Evolutionary conservation across 108 stramenopile species (phyloP).

Genomic region (Nannochloropsis granulata): DNA sequence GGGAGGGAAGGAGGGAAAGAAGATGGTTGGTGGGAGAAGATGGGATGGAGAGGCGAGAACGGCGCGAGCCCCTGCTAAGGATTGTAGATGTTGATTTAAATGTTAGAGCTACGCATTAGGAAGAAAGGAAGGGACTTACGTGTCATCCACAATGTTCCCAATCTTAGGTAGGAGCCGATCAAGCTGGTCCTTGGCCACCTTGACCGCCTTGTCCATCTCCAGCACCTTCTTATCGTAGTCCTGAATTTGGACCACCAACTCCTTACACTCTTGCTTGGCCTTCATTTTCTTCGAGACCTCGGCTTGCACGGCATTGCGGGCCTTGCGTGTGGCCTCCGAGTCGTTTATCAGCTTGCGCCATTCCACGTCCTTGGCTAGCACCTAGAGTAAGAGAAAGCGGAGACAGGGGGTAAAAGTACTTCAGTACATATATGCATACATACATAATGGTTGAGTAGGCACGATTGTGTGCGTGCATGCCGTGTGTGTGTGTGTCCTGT

Average conservation of each 20-base stretch:
- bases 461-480: not conserved
- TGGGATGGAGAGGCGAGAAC: no score
- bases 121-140: not conserved
- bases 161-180: constrained; percentile 55
- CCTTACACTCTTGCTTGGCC: constrained; percentile 66
- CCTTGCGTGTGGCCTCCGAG: constrained; percentile 39
- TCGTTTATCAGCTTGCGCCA: constrained; percentile 51
- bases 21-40: not conserved
- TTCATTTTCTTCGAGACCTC: constrained; percentile 80
- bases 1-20: not conserved
- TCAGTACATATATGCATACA: not conserved
- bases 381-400: not conserved
- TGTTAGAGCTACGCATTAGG: not conserved
- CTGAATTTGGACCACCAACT: constrained; percentile 65
- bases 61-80: no score
- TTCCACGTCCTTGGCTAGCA: constrained; percentile 60
- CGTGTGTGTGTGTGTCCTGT: not conserved
- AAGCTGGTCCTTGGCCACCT: constrained; percentile 19
- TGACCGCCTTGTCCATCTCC: constrained; percentile 50
- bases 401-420: no score
- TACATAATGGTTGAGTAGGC: not conserved
- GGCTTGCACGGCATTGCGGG: constrained; percentile 57
- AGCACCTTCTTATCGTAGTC: constrained; percentile 46
- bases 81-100: no score
- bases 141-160: constrained; percentile 79